Base-by-base conservation (phyloP, 495 filamentous ascomycete genomes). In the Neurospora tetrasperma region DNA sequence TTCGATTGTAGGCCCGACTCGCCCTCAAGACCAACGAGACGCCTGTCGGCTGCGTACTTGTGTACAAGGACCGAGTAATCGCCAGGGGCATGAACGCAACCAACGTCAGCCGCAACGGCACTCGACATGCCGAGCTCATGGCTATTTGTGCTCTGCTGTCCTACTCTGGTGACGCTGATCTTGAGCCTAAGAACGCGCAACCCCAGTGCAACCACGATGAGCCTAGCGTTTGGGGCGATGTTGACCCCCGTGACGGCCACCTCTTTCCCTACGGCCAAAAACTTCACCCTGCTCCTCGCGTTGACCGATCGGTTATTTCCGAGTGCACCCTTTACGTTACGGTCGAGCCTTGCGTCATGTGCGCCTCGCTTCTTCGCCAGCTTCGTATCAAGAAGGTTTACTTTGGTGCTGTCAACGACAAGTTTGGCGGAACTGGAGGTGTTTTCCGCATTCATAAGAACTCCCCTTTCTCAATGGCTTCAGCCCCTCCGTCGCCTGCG, bases 281-380 rank as follows among this genome's bases (percentile, higher is more conserved):
- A 76, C 81, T 84, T 2, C 82, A 84, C 70, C 84, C 84, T 1
- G 72, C 83, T 8, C 82, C 83, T 2, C 76, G 80, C 42, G 81
- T 86, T 42, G 71, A 79, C 70, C 84, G 85, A 7, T 85, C 84
- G 9, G 84, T 93, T 71, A 84, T 98, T 75, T 78, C 81, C 38
- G 87, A 92, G 46, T 93, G 91, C 54, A 89, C 91, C 76, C 87
- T 98, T 40, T 99, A 99, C 80, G 96, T 99, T 42, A 98, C 96
- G 0, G 94, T 98, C 69, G 96, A 99, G 79, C 96, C 96, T 2
- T 99, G 96, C 79, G 90, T 99, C 77, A 99, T 99, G 96, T 99
- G 96, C 78, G 95, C 96, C 3, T 94, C 93, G n/a, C 87, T 94
- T 39, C 86, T 99, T 41, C 89, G 92, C 40, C 96, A 98, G 79